Evolutionary conservation across 1,284 basidiomycete genomes (phyloP).

Genomic region (Tetrapyrgos nigripes): DNA sequence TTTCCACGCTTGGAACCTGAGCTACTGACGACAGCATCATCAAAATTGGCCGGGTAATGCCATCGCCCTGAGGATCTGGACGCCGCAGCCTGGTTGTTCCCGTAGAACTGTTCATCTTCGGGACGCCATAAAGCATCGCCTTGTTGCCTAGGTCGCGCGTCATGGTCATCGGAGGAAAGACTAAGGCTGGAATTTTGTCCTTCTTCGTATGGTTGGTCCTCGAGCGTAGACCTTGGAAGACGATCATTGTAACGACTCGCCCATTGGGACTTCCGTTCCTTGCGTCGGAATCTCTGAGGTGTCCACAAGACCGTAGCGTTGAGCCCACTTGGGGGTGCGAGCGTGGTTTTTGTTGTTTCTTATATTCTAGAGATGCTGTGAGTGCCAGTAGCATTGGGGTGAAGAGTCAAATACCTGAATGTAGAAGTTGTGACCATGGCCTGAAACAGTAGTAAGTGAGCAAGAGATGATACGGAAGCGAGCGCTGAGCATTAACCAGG

Average conservation of each 20-base stretch:
- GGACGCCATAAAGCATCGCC: slow-evolving; percentile 68
- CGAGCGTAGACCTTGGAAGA: slow-evolving; percentile 72
- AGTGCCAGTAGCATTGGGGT: neutral
- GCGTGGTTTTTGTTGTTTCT: slow-evolving; percentile 93
- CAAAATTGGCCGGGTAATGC: slow-evolving; percentile 85
- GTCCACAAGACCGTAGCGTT: slow-evolving; percentile 88
- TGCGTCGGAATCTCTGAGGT: slow-evolving; percentile 77
- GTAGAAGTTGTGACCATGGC: slow-evolving; percentile 91
- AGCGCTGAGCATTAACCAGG: slow-evolving; percentile 62
- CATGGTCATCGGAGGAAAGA: slow-evolving; percentile 46
- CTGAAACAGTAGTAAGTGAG: slow-evolving; percentile 43
- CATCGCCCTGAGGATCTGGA: slow-evolving; percentile 59
- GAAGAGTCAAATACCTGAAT: slow-evolving; percentile 64
- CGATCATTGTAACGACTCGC: slow-evolving; percentile 87
- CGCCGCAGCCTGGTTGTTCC: slow-evolving; percentile 42
- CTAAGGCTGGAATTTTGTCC: slow-evolving; percentile 69
- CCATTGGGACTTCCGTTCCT: slow-evolving; percentile 86
- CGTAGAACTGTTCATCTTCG: slow-evolving; percentile 78
- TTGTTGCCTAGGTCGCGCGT: slow-evolving; percentile 36
- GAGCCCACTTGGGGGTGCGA: slow-evolving; percentile 94
- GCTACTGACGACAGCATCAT: slow-evolving; percentile 57
- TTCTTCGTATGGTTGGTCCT: slow-evolving; percentile 77
- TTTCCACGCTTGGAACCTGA: slow-evolving; percentile 49
- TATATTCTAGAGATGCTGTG: slow-evolving; percentile 69
- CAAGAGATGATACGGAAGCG: neutral